Evolutionary conservation across 257 asterid genomes (phyloP).

Genomic region (Euphrasia confusa): DNA sequence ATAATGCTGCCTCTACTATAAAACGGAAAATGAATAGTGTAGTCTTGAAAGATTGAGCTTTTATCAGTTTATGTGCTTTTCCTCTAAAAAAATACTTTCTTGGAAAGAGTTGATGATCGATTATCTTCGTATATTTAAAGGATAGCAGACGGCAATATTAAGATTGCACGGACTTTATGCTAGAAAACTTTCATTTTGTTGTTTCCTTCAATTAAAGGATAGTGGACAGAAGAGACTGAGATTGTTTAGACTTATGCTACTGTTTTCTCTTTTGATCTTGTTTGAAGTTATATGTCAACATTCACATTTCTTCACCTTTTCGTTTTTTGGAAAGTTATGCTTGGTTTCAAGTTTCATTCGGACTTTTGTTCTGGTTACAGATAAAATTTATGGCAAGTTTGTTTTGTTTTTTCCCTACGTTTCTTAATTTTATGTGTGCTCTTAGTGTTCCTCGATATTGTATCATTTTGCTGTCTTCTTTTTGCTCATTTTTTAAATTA

Average conservation of each 20-base stretch:
- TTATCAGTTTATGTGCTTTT: slow-evolving; percentile 14
- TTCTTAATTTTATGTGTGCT: neutral
- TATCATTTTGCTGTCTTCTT: no score
- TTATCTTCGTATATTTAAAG: neutral
- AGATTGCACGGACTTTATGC: neutral
- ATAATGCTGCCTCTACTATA: neutral
- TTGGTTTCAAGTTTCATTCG: neutral
- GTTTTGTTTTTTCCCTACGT: no score
- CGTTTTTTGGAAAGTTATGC: neutral
- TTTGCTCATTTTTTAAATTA: slow-evolving; percentile 10
- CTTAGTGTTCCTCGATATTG: no score
- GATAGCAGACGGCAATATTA: neutral
- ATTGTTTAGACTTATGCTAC: slow-evolving; percentile 1
- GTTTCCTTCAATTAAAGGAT: neutral
- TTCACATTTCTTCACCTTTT: neutral
- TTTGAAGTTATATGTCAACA: slow-evolving; percentile 9
- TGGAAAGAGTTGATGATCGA: neutral
- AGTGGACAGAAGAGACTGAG: neutral
- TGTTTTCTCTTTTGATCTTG: slow-evolving; percentile 10
- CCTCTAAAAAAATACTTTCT: neutral
- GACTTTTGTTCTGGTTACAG: neutral
- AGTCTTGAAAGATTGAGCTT: slow-evolving; percentile 17
- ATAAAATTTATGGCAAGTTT: no score
- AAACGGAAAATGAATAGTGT: neutral
- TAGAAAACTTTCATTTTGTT: neutral